Percentiles rank a stretch among this genome's conserved stretches.
These are phyloP conservation scores for Beauveria sp. DNA, from an alignment of 2,329 filamentous ascomycete genomes.

Conservation along the genomic window DNA sequence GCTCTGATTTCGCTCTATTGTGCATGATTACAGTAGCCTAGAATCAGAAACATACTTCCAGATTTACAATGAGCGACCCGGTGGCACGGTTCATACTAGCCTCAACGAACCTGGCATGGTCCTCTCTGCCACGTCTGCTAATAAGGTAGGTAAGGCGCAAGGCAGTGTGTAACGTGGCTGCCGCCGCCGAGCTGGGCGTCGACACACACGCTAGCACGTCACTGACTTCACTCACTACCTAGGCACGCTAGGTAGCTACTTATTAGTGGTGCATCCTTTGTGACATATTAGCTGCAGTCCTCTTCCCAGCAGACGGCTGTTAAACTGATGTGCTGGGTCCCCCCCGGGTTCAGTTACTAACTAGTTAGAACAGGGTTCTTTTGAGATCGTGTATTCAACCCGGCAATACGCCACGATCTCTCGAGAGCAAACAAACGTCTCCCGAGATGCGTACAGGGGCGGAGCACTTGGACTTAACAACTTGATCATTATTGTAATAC, in stretches of 20 bases:
- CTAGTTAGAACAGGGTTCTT: not conserved
- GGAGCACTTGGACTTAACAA: not conserved
- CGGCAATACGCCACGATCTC: constrained; percentile 8
- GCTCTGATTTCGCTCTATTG: no score
- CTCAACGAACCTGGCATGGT: not conserved
- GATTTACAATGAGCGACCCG: not conserved
- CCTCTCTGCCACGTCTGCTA: not conserved
- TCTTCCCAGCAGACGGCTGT: not conserved
- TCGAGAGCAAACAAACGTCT: not conserved
- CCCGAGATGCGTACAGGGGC: not conserved
- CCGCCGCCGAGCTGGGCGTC: not conserved
- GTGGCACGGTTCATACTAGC: not conserved
- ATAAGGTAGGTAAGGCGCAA: not conserved
- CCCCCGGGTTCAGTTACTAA: not conserved
- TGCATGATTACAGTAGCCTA: no score
- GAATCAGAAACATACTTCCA: not conserved
- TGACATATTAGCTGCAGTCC: not conserved
- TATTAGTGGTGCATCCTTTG: not conserved
- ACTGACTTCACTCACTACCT: not conserved
- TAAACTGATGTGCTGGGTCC: not conserved
- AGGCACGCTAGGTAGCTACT: not conserved
- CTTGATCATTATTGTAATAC: no score
- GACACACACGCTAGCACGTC: not conserved
- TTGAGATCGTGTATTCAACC: constrained; percentile 1
- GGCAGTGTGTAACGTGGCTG: not conserved